Base-by-base conservation (phyloP, 2,329 filamentous ascomycete genomes). In the Fusarium foetens region DNA sequence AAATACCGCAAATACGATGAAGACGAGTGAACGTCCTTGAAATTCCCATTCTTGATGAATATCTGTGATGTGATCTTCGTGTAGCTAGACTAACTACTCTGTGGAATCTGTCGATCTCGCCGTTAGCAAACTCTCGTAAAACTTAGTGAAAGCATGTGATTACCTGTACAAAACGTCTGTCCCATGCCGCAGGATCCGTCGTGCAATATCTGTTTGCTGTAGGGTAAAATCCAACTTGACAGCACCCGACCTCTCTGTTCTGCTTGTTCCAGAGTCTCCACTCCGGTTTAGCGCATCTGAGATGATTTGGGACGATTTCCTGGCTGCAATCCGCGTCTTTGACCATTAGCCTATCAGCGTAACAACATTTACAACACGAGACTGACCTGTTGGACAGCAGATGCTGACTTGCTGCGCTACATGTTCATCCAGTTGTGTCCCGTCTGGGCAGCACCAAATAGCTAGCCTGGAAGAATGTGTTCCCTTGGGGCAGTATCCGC, bases 391-490 rank as follows among this genome's bases (percentile, higher is more conserved):
- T 49, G 66, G 63, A 31, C 71, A 73, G 46, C 71, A 73, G 27
- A 71, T 61, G 36, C 63, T 72, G 33, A 46, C 23, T 49, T 68
- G 19, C 2, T 23, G 25, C 0, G 58, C 46, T 6, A 65, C 63
- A 4, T 41, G 14, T 14, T 65, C 27, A 10, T 73, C 46, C 16
- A 73, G 5, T 9, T 71, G 27, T 31, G 58, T 43, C 9, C 70
- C 71, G 27, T 68, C 64, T 33, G 67, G 71, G 19, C 67, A 73
- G 5, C 63, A 74, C 61, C 71, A 73, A 3, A 58, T 51, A 0
- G 61, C 67, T 4, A 25, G 27, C 1, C 17, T 16, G 7, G 63
- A 48, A 25, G 62, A 51, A n/a, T 71, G 60, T 1, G 70, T 71
- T 14, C 60, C 63, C 3, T 33, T 17, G 0, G 70, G 66, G 42